Base-by-base conservation (phyloP, 495 filamentous ascomycete species). In the Aspergillus avenaceus region DNA sequence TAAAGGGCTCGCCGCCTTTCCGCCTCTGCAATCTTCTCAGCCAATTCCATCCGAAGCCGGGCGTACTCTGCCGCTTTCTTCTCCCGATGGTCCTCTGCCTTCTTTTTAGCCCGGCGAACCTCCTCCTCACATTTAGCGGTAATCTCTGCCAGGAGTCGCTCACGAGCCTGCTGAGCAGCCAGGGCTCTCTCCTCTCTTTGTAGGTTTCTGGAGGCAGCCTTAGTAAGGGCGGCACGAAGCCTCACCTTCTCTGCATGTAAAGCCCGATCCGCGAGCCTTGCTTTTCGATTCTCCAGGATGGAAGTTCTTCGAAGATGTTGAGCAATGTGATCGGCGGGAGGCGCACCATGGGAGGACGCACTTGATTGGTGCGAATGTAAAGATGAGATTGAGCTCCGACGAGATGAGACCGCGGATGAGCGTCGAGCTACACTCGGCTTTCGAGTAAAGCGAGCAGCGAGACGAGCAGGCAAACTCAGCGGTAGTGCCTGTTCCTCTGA, bases 221-320 rank as follows among this genome's bases (percentile, higher is more conserved):
- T 96, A 25, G 85, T 86, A 46, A 89, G 67, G n/a, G 89, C 90
- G 37, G 88, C 93, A 47, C 87, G 86, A 46, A 93, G 72, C 49
- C 93, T 88, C n/a, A 98, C 93, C 72, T 96, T 91, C 65, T 98
- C 93, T 41, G 91, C 93, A 71, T 98, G 90, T 36, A 90, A 88
- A 9, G 92, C 95, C 36, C 92, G 82, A 64, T 96, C 93, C 45
- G 95, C 93, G 22, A 97, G 80, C 40, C 91, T 84, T 6, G 91
- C 93, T 65, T 96, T 97, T 32, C 93, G 88, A 59, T 81, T 88
- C 66, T 98, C 92, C 49, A 97, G 78, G 46, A 98, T 95, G 21
- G 90, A 92, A 7, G 88, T 85, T 40, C 91, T 88, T 25, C 91
- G 90, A 29, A 97, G 79, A 60, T 97, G 89, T 61, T 95, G 90